Evolutionary conservation across 106 monocot species (phyloP), one percentile per base, ranked within the genome.

Genomic region (Allium sativum): DNA sequence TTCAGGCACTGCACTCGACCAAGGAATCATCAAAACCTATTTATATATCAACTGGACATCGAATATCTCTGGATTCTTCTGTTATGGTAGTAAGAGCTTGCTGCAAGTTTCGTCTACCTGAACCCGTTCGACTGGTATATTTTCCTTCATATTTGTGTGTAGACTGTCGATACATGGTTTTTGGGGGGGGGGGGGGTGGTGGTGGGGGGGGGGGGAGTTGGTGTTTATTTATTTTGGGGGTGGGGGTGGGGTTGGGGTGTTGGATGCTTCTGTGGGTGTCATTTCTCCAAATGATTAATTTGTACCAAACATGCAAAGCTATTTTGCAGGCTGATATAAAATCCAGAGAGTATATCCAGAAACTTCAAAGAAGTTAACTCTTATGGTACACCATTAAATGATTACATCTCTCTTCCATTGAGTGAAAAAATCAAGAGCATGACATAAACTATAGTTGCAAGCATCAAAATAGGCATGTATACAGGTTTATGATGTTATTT

Each of bases 41-140:
- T 54, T 93, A 83, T 62, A 55, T 93, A 59, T 93, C 93, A 76
- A 47, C 70, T 68, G 93, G 93, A 6, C 85, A 93, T 73, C 82
- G 85, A 21, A 78, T 93, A 63, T 93, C 93, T 21, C 82, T 93
- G 56, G 76, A 89, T 54, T 89, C 93, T 52, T 80, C 88, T 46
- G 59, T 85, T 45, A 78, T 19, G 46, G 44, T 83, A n/a, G 78
- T 86, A 6, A 85, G 79, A 55, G 14, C 47, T 19, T 89, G 82
- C 66, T 82, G 82, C 73, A 93, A 85, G 64, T 89, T 74, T 61
- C 93, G 93, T 19, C 46, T 89, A 43, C 93, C 93, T 45, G 93
- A 93, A 58, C 89, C 93, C 42, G 65, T 83, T 44, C 83, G 93
- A 10, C 93, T 88, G 88, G 93, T 93, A 62, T 40, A 18, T 15